These are phyloP conservation scores for Physcomitrellopsis africana DNA, from an alignment of 225 moss, liverwort and hornwort species.

Conservation along the genomic window DNA sequence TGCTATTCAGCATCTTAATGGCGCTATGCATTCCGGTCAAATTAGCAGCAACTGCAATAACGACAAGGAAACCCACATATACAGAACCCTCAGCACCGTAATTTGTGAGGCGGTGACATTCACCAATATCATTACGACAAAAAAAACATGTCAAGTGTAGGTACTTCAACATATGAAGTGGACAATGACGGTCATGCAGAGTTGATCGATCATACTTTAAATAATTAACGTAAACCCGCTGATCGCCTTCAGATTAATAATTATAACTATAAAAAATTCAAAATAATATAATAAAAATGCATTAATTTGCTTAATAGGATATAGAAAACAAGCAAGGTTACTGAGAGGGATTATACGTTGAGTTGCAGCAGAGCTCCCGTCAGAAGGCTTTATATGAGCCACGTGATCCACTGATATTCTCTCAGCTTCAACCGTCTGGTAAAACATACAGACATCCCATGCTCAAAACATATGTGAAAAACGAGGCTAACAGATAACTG, in stretches of 20 bases:
- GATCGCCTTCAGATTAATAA: constrained; percentile 3
- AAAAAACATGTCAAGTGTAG: neutral
- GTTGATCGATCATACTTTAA: neutral
- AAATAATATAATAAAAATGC: too few species aligned
- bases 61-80: constrained; percentile 26
- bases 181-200: neutral
- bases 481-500: neutral
- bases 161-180: too few species aligned
- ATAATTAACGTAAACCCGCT: neutral
- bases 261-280: neutral
- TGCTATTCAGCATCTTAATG: constrained; percentile 97
- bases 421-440: too few species aligned
- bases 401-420: constrained; percentile 99
- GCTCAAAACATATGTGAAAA: constrained; percentile 5
- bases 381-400: constrained; percentile 98
- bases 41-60: constrained; percentile 87
- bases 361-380: constrained; percentile 95
- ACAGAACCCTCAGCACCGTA: constrained; percentile 12
- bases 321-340: constrained; percentile 11
- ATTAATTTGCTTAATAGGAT: constrained; percentile 3
- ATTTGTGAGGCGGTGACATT: neutral
- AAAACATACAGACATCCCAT: constrained; percentile 33
- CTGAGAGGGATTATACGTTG: constrained; percentile 57
- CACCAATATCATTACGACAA: neutral
- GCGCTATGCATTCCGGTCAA: constrained; percentile 99